Evolutionary conservation across 257 asterid species (phyloP), one percentile per base, ranked within the genome.

Genomic region (Primulina tabacum): DNA sequence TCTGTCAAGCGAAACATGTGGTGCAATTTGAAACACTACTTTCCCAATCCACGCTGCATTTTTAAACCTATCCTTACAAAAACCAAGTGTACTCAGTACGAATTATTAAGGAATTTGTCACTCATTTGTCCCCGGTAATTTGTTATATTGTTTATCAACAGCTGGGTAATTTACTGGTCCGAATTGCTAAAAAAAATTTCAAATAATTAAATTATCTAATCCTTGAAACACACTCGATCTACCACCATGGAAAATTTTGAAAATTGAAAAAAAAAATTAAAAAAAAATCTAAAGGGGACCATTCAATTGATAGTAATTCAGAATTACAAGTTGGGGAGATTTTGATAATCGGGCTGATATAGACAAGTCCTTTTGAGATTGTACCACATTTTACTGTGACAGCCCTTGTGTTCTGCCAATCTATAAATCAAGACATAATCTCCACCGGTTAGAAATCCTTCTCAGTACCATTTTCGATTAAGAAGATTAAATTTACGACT

Each of bases 281-380:
- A 30, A 12, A 1, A 62, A 7, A 17, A 30, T 55, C 58, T 20
- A 11, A 7, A 35, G 4, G 65, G 68, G 63, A 73, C 71, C 75
- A 50, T 61, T 38, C 18, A 40, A 53, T 30, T 12, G 40, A 65
- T 38, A 68, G 20, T 71, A 33, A 71, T 62, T 62, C 61, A 68
- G 57, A 62, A 34, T 18, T n/a, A 60, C 11, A 34, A 8, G 58
- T 33, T 2, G 66, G 68, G 30, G 40, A 65, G 32, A 35, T 63
- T 55, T 72, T 14, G 65, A 65, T 75, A 69, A 56, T 69, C 37
- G 67, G 37, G 73, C 5, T 76, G 84, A 82, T 38, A 82, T 24
- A 59, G 82, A 73, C 71, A 56, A 57, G 26, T 7, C 81, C 61
- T 74, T 72, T 73, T 74, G 69, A 82, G 71, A 75, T 71, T 73